These are phyloP conservation scores for Gastrolobium villosum DNA, from an alignment of 306 rosid genomes.

Conservation along the genomic window DNA sequence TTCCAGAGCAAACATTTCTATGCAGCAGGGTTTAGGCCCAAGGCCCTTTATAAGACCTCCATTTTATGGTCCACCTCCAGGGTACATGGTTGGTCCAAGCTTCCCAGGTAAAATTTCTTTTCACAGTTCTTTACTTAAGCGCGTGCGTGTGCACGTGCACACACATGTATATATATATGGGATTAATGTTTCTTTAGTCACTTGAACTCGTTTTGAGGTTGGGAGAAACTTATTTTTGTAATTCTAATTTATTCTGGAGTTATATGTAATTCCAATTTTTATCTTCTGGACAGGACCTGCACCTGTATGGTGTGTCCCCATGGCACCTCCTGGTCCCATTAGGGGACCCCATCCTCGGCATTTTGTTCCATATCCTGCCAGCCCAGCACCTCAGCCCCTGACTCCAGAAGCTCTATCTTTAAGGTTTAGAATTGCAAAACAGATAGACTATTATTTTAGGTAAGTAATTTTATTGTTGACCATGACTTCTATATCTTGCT, in stretches of 20 bases:
- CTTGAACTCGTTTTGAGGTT: too few relatives aligned
- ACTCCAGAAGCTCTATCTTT: slow-evolving; percentile 67
- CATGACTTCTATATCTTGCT: slow-evolving; percentile 28
- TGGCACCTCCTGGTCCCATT: slow-evolving; percentile 72
- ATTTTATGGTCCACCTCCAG: slow-evolving; percentile 75
- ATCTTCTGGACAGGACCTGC: slow-evolving; percentile 69
- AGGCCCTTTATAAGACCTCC: slow-evolving; percentile 79
- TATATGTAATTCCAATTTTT: slow-evolving; percentile 37
- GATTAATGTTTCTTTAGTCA: too few relatives aligned
- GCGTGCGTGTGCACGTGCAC: not conserved
- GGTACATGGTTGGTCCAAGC: slow-evolving; percentile 82
- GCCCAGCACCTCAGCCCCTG: slow-evolving; percentile 57
- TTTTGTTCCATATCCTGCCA: slow-evolving; percentile 67
- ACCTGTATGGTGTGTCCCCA: slow-evolving; percentile 73
- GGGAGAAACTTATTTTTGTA: not conserved
- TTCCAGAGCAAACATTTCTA: slow-evolving; percentile 69
- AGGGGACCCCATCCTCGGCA: slow-evolving; percentile 77
- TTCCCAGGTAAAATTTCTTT: slow-evolving; percentile 69
- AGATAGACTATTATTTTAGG: slow-evolving; percentile 95
- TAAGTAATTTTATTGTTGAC: slow-evolving; percentile 46
- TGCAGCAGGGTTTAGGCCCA: slow-evolving; percentile 80
- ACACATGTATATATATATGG: not conserved
- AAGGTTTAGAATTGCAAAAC: slow-evolving; percentile 73
- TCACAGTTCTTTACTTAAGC: slow-evolving; percentile 12
- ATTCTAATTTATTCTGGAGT: slow-evolving; percentile 7